Percentiles rank a stretch among this genome's conserved stretches.
Evolutionary conservation across 169 alveolate genomes (phyloP).

Genomic region (Eimeria tenella): DNA sequence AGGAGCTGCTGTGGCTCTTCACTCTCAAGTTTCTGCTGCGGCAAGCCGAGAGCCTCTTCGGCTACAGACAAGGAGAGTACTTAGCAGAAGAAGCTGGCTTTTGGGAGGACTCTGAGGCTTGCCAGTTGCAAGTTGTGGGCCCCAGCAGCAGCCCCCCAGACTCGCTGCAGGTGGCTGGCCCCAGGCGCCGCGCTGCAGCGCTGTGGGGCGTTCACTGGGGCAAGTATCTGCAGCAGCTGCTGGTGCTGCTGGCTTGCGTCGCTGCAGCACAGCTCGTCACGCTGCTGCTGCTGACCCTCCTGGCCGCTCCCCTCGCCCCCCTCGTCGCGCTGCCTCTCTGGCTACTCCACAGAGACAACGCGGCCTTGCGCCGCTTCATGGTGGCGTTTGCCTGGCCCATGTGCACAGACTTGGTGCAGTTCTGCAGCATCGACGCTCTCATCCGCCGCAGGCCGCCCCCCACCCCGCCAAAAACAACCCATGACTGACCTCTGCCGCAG

Average conservation of each 20-base stretch:
- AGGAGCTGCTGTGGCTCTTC: slow-evolving; percentile 9
- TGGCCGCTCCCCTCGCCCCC: slow-evolving; percentile 37
- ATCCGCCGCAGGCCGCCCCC: neutral
- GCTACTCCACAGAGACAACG: slow-evolving; percentile 17
- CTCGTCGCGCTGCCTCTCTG: slow-evolving; percentile 17
- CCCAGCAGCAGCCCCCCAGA: neutral
- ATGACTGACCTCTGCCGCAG: too few relatives aligned
- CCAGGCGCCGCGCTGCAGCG: neutral
- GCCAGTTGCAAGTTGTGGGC: neutral
- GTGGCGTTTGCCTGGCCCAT: slow-evolving; percentile 32
- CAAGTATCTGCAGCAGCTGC: slow-evolving; percentile 28
- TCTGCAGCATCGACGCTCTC: slow-evolving; percentile 37
- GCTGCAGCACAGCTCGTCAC: slow-evolving; percentile 27
- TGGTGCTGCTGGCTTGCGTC: slow-evolving; percentile 3
- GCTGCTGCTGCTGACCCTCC: neutral
- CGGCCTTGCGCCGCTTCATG: neutral
- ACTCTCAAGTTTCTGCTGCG: neutral
- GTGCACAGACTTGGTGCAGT: slow-evolving; percentile 37
- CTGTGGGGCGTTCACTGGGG: neutral
- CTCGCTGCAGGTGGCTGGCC: neutral
- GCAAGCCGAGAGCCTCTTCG: neutral
- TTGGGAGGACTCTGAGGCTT: neutral
- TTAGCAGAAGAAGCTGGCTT: neutral
- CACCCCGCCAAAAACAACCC: too few relatives aligned
- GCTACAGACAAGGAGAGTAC: neutral